A percentile compares a stretch with the other conserved stretches of the same genome.
phyloP scores from a whole-genome alignment of 306 rosid species.

The Pueraria montana region DNA sequence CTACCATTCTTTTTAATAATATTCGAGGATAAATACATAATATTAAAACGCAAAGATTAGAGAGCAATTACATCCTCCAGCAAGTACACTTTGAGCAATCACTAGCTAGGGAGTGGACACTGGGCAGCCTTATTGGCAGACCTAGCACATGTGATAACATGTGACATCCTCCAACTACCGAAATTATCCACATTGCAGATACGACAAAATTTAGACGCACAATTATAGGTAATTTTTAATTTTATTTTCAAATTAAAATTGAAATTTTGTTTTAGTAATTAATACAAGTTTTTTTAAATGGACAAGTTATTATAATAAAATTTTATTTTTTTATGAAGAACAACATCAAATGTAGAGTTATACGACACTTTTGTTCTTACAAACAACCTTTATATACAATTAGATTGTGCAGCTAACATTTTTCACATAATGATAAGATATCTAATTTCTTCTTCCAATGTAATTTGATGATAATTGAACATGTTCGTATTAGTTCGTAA shows the following conservation, averaged over 20 bases:
- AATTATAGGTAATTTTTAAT: background rate
- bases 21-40: background rate
- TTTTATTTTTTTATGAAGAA: background rate
- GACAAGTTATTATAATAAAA: background rate
- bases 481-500: background rate
- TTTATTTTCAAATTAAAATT: background rate
- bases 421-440: too few relatives aligned
- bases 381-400: background rate
- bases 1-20: background rate
- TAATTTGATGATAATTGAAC: background rate
- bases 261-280: background rate
- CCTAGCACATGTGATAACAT: background rate
- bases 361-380: background rate
- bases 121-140: background rate
- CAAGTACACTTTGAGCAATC: background rate
- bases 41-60: background rate
- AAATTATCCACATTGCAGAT: background rate
- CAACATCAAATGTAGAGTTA: background rate
- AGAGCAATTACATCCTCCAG: background rate
- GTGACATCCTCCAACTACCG: background rate
- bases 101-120: background rate
- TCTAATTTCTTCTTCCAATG: too few relatives aligned
- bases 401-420: too few relatives aligned
- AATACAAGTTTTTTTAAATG: background rate
- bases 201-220: too few relatives aligned